These are phyloP conservation scores for Fraxinus anomala DNA, from an alignment of 257 asterid genomes.

Conservation along the genomic window DNA sequence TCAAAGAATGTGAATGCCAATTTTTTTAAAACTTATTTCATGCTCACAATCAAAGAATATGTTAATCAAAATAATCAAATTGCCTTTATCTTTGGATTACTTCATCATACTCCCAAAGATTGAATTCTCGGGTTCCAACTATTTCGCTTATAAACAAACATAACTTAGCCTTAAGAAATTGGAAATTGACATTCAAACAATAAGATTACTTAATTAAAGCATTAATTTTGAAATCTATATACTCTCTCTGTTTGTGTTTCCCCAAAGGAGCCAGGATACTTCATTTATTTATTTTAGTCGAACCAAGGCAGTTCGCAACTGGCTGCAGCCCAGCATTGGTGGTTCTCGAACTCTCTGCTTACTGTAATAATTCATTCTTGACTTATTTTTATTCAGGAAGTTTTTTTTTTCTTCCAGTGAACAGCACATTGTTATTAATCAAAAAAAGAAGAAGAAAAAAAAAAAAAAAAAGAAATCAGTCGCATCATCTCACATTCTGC, in stretches of 20 bases:
- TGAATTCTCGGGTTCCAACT: neutral
- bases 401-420: neutral
- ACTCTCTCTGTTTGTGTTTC: neutral
- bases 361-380: neutral
- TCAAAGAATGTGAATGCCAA: no score
- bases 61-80: neutral
- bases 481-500: neutral
- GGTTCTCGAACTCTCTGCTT: no score
- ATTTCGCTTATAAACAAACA: neutral
- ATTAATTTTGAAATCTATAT: neutral
- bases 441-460: no score
- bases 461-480: no score
- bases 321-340: neutral
- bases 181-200: neutral
- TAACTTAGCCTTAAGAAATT: neutral
- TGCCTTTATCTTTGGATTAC: neutral
- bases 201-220: neutral
- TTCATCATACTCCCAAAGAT: neutral
- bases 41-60: neutral
- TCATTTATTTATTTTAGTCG: neutral
- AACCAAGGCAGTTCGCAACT: neutral
- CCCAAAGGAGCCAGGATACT: neutral
- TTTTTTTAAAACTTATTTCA: no score
- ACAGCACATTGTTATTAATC: no score
- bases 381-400: no score